Percentiles rank a stretch among this genome's conserved stretches.
Conservation (phyloP, 2,329 filamentous ascomycete genomes). For the Eutypa lata region DNA sequence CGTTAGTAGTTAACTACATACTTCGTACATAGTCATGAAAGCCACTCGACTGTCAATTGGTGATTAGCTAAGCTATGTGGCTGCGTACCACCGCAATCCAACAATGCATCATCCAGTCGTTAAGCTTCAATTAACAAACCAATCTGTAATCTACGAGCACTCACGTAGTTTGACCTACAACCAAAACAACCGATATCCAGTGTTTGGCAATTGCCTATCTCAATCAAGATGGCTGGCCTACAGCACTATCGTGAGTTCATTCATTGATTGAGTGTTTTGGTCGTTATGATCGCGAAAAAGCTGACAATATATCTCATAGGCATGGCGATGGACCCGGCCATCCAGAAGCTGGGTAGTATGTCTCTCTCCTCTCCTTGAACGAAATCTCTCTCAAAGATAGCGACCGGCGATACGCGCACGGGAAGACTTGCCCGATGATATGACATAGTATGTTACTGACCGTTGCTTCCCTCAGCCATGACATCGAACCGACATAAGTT, state of each 20-base stretch:
- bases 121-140: not conserved
- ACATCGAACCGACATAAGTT: constrained; percentile 82
- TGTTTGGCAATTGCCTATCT: constrained; percentile 14
- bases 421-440: not conserved
- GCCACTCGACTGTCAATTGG: too few species aligned
- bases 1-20: too few species aligned
- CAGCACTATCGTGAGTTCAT: constrained; percentile 38
- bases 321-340: constrained; percentile 44
- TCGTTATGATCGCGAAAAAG: constrained; percentile 2
- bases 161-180: constrained; percentile 4
- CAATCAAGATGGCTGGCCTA: constrained; percentile 40
- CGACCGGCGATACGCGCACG: not conserved
- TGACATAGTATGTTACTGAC: constrained; percentile 8
- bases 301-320: constrained; percentile 31
- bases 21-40: too few species aligned
- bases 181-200: constrained; percentile 12
- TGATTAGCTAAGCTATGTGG: too few species aligned
- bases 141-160: constrained; percentile 2
- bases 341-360: constrained; percentile 45
- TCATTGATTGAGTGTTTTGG: constrained; percentile 5
- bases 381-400: too few species aligned
- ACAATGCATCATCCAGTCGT: not conserved
- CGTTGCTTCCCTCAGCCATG: constrained; percentile 59
- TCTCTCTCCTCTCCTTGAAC: constrained; percentile 9
- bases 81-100: too few species aligned